phyloP scores from a whole-genome alignment of 2,329 filamentous ascomycete species.

The Emericellopsis atlantica region DNA sequence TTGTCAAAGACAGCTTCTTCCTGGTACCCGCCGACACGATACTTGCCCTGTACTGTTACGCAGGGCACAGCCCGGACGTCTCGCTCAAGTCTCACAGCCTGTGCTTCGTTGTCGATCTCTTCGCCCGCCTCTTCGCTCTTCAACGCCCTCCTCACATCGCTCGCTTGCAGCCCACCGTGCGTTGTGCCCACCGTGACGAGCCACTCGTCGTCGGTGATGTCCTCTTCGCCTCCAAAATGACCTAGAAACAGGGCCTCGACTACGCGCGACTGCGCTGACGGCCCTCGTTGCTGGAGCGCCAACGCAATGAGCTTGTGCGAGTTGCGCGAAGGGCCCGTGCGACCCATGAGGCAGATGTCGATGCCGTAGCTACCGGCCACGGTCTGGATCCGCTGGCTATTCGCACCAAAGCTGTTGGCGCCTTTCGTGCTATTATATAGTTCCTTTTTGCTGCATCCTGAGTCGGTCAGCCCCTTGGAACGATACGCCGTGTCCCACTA shows the following conservation, averaged over 20 bases:
- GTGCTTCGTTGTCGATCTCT: conserved; percentile 16
- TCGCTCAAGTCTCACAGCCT: conserved; percentile 11
- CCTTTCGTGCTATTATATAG: conserved; percentile 21
- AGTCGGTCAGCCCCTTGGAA: background rate
- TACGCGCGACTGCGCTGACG: conserved; percentile 22
- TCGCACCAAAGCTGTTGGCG: conserved; percentile 11
- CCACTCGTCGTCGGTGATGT: conserved; percentile 26
- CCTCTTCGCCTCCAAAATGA: conserved; percentile 26
- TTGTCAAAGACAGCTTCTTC: conserved; percentile 51
- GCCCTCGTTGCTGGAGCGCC: conserved; percentile 17
- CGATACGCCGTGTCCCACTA: background rate
- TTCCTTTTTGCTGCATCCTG: conserved; percentile 16
- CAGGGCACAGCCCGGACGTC: conserved; percentile 57
- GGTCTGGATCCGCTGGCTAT: conserved; percentile 16
- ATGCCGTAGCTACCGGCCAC: conserved; percentile 23
- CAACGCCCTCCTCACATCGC: conserved; percentile 15
- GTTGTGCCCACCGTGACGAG: conserved; percentile 19
- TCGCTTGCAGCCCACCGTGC: conserved; percentile 16
- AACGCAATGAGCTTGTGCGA: conserved; percentile 34
- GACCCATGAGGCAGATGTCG: conserved; percentile 24
- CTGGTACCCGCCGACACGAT: conserved; percentile 60
- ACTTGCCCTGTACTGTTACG: conserved; percentile 57
- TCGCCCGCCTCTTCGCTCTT: conserved; percentile 12
- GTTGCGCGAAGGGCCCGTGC: conserved; percentile 28
- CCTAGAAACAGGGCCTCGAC: conserved; percentile 27